Percentiles rank a stretch among this genome's conserved stretches.
These are phyloP conservation scores for Pontederia paniculata DNA, from an alignment of 176 grass and related monocot species.

Conservation along the genomic window DNA sequence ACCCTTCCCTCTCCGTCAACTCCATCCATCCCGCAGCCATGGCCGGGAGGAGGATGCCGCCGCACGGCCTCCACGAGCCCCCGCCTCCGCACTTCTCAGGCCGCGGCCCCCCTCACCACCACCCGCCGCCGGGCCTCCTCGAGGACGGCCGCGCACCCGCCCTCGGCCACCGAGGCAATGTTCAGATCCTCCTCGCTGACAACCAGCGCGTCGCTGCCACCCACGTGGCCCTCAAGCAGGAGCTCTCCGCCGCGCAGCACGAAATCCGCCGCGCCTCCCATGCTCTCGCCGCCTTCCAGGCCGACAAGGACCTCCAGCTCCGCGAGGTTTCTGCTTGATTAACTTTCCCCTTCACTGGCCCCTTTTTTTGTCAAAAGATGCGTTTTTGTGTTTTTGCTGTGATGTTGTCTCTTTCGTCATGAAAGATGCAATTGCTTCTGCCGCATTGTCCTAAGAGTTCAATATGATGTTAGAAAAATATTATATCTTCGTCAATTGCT, in stretches of 20 bases:
- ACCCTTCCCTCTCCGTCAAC: background rate
- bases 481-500: too few species aligned
- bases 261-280: constrained; percentile 48
- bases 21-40: background rate
- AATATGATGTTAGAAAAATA: too few species aligned
- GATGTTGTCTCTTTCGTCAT: too few species aligned
- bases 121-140: constrained; percentile 4
- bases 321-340: constrained; percentile 41
- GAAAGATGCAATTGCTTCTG: too few species aligned
- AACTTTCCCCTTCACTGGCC: background rate
- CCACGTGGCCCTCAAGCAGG: constrained; percentile 89
- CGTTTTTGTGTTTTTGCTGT: background rate
- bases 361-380: background rate
- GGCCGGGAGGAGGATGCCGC: constrained; percentile 7
- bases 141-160: constrained; percentile 6
- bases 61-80: constrained; percentile 25
- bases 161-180: constrained; percentile 34
- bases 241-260: constrained; percentile 60
- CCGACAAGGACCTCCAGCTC: constrained; percentile 62
- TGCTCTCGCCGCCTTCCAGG: constrained; percentile 30
- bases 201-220: constrained; percentile 95
- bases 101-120: constrained; percentile 11
- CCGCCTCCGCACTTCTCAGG: constrained; percentile 20
- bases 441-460: too few species aligned
- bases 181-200: constrained; percentile 56